Percentiles rank a stretch among this genome's conserved stretches.
phyloP scores from a whole-genome alignment of 2,329 filamentous ascomycete species.

The Diplodia corticola region DNA sequence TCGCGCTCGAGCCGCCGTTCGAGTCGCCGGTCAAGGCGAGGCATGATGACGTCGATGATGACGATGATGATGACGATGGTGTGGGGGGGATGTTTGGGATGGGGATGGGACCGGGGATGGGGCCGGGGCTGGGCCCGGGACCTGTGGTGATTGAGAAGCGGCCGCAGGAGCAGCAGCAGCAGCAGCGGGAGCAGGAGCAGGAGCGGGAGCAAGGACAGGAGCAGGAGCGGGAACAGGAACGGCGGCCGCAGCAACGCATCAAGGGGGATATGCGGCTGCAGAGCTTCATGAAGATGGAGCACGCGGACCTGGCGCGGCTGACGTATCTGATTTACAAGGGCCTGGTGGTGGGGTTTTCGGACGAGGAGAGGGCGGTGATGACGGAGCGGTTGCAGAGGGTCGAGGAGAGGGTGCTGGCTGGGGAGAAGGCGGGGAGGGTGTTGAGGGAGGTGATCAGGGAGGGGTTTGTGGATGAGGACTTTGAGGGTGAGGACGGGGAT shows the following conservation, averaged over 20 bases:
- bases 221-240: background rate
- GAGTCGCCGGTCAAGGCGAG: background rate
- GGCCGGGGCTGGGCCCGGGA: too few relatives aligned
- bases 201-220: background rate
- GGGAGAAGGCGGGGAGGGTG: background rate
- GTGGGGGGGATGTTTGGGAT: too few relatives aligned
- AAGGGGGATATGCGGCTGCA: background rate
- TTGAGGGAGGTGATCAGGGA: background rate
- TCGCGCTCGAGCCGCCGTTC: background rate
- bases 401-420: background rate
- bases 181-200: background rate
- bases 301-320: background rate
- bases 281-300: background rate
- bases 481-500: background rate
- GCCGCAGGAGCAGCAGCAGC: background rate
- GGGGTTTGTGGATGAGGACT: background rate
- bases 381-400: background rate
- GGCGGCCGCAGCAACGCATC: background rate
- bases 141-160: too few relatives aligned
- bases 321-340: background rate
- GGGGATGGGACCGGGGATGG: too few relatives aligned
- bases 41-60: background rate
- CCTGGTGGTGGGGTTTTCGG: background rate
- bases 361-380: background rate
- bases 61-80: background rate